Evolutionary conservation across 148 eudicot species (phyloP).

Genomic region (Persicaria maculosa): DNA sequence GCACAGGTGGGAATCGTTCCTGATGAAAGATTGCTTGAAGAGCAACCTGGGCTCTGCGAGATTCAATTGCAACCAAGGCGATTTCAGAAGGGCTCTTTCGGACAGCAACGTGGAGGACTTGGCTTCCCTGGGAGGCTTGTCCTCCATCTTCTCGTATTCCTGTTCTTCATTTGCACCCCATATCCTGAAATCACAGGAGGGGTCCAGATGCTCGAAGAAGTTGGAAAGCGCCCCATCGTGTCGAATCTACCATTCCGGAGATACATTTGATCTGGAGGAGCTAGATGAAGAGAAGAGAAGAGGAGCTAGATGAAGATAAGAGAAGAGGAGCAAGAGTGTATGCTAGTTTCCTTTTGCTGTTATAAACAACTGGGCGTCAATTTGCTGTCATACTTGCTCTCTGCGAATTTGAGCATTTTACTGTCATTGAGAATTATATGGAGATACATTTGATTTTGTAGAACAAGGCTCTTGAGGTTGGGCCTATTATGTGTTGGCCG

Average conservation of each 20-base stretch:
- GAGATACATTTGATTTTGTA: no score
- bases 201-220: constrained; percentile 13
- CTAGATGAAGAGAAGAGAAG: background rate
- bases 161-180: background rate
- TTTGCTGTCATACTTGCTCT: no score
- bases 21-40: constrained; percentile 82
- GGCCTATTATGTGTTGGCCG: no score
- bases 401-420: no score
- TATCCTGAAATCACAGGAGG: background rate
- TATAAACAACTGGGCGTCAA: no score
- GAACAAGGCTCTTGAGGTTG: no score
- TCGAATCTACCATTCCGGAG: constrained; percentile 27
- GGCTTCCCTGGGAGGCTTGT: background rate
- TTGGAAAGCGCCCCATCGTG: constrained; percentile 54
- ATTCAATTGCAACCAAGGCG: background rate
- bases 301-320: background rate
- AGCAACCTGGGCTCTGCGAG: background rate
- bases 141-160: background rate
- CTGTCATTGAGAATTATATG: no score
- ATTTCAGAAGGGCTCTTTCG: constrained; percentile 4
- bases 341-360: no score
- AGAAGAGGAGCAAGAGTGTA: constrained; percentile 9
- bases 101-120: constrained; percentile 6
- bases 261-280: constrained; percentile 15
- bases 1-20: constrained; percentile 79